A percentile compares a stretch with the other conserved stretches of the same genome.
phyloP scores from a whole-genome alignment of 2,329 filamentous ascomycete species.

The Trichoderma gracile region DNA sequence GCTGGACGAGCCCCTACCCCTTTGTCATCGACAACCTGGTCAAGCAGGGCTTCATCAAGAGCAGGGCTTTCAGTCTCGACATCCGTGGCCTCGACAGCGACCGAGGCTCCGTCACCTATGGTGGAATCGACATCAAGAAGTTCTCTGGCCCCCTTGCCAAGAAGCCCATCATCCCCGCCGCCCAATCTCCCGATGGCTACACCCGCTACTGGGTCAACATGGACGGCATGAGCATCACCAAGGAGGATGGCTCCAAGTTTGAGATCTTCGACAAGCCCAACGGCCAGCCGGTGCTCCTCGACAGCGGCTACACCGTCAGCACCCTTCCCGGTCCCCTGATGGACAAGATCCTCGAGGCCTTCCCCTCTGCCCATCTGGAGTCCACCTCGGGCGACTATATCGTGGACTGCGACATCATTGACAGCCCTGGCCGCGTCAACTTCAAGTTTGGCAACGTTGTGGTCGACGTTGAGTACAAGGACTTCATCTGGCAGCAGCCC shows the following conservation, averaged over 20 bases:
- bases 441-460: constrained; percentile 50
- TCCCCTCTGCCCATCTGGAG: constrained; percentile 47
- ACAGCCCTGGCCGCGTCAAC: constrained; percentile 45
- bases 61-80: constrained; percentile 41
- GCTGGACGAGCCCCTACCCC: constrained; percentile 41
- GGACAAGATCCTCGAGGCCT: constrained; percentile 45
- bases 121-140: constrained; percentile 58
- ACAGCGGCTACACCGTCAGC: constrained; percentile 68
- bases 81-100: constrained; percentile 38
- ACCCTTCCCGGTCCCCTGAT: constrained; percentile 63
- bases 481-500: constrained; percentile 48
- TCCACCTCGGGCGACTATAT: constrained; percentile 47
- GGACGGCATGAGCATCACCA: constrained; percentile 40
- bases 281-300: constrained; percentile 55
- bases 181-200: constrained; percentile 38
- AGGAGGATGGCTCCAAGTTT: constrained; percentile 40
- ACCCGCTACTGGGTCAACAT: constrained; percentile 48
- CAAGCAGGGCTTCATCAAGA: constrained; percentile 41
- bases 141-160: constrained; percentile 56
- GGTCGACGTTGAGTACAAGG: constrained; percentile 48
- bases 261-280: constrained; percentile 47
- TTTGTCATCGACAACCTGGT: constrained; percentile 40
- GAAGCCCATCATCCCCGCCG: constrained; percentile 54
- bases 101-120: constrained; percentile 49
- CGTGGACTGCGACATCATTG: constrained; percentile 46